These are phyloP conservation scores for Solanum corneliomulleri DNA, from an alignment of 257 asterid genomes.

Conservation along the genomic window DNA sequence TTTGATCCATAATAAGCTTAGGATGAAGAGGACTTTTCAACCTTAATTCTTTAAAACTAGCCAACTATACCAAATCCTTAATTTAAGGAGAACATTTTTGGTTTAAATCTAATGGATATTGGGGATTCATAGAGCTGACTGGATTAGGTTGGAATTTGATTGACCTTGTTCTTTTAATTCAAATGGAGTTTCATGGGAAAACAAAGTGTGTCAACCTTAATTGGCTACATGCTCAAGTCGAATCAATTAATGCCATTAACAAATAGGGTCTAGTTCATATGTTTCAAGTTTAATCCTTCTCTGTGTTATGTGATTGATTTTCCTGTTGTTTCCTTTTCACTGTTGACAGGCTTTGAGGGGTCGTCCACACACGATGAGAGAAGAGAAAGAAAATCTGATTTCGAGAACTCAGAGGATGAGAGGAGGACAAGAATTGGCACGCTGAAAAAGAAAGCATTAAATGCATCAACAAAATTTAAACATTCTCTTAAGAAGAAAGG, in stretches of 20 bases:
- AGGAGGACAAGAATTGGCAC: constrained; percentile 65
- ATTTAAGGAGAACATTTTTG: not conserved
- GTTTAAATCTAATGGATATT: not conserved
- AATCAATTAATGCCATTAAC: not conserved
- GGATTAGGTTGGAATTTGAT: not conserved
- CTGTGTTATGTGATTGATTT: not conserved
- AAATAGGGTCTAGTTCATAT: not conserved
- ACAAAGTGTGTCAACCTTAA: not conserved
- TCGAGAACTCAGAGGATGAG: constrained; percentile 84
- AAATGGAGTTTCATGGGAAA: not conserved
- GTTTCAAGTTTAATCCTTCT: not conserved
- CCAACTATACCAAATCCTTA: not conserved
- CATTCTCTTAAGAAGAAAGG: constrained; percentile 82
- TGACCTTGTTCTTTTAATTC: not conserved
- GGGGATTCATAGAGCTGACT: not conserved
- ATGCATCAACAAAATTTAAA: constrained; percentile 77
- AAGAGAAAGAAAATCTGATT: constrained; percentile 77
- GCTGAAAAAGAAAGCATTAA: constrained; percentile 72
- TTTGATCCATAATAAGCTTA: not conserved
- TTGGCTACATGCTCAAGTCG: not conserved
- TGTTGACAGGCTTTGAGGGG: constrained; percentile 59
- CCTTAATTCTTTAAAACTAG: not conserved
- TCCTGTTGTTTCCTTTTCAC: not conserved
- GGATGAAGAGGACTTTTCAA: not conserved
- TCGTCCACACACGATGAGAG: constrained; percentile 74